Base-by-base conservation (phyloP, 73 alveolate genomes). In the Durusdinium trenchii region DNA sequence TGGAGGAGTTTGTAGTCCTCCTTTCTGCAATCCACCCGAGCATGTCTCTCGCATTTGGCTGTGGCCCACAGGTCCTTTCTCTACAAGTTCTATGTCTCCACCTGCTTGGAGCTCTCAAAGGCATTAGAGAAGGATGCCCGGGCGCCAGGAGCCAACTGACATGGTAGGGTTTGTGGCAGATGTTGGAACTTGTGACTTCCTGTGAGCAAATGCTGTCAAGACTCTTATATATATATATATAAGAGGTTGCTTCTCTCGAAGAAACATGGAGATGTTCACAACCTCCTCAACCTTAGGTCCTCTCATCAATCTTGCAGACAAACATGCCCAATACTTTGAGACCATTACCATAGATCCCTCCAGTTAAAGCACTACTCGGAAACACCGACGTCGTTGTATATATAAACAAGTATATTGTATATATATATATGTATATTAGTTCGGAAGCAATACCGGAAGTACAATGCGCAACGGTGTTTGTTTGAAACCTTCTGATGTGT, bases 51-150 rank as follows among this genome's bases (percentile, higher is more conserved):
- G 9, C 48, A 5, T 71, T 71, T 35, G 6, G 51, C 84, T 0
- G 30, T 10, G 51, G 40, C 3, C 7, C 78, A 5, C 73, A 89
- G 96, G 96, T 89, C 96, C 40, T 89, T 60, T n/a, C 69, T 89
- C 86, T 89, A 89, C 96, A 89, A 89, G 51, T 89, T 89, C 96
- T 89, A 61, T 67, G 96, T 89, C 40, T 62, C 61, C 51, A 64
- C 67, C n/a, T 89, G 73, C 60, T 64, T 89, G 86, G 96, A 89
- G 48, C 96, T 89, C 40, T 40, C 96, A 0, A 12, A 60, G 83
- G 81, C 87, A 1, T 40, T 76, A 18, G 57, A 16, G 35, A n/a
- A 43, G 50, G 46, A 76, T 35, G 54, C 62, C 50, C 18, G 54
- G 87, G 46, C 40, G n/a, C 87, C 87, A 38, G 10, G 82, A 67